These are phyloP conservation scores for Acacia acuminata DNA, from an alignment of 306 rosid species.

Conservation along the genomic window DNA sequence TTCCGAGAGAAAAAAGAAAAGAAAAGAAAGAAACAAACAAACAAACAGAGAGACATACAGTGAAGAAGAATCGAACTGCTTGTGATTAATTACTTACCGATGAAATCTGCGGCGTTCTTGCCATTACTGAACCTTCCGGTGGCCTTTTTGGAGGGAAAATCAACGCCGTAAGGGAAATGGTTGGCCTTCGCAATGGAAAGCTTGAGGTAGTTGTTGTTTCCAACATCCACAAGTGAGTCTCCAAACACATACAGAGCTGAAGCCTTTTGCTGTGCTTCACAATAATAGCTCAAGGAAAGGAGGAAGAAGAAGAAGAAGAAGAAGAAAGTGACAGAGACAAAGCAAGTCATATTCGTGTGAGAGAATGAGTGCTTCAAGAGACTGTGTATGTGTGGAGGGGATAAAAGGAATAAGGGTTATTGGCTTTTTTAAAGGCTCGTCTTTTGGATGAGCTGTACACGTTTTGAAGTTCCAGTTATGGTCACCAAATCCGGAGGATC, in stretches of 20 bases:
- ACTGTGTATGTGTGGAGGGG: neutral
- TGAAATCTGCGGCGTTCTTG: conserved; percentile 75
- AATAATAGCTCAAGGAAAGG: conserved; percentile 22
- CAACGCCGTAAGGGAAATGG: conserved; percentile 67
- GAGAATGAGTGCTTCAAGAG: neutral
- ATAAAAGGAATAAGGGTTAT: neutral
- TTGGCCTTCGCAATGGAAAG: conserved; percentile 67
- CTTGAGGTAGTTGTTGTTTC: conserved; percentile 68
- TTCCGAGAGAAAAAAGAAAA: neutral
- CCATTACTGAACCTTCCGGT: conserved; percentile 85
- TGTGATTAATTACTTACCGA: conserved; percentile 39
- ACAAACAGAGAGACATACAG: neutral
- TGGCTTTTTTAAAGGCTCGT: conserved; percentile 26
- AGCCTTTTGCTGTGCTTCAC: conserved; percentile 49
- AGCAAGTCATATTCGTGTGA: neutral
- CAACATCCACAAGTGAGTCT: conserved; percentile 81
- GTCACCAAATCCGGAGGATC: too few species aligned
- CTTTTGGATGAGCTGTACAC: neutral
- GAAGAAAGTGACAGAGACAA: conserved; percentile 27
- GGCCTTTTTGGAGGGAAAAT: conserved; percentile 59
- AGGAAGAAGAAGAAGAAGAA: neutral
- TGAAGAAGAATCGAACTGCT: too few species aligned
- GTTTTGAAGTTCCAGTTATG: conserved; percentile 20
- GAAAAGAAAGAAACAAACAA: too few species aligned
- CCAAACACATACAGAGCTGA: conserved; percentile 77